A percentile compares a stretch with the other conserved stretches of the same genome.
Evolutionary conservation across 2,329 filamentous ascomycete genomes (phyloP).

Genomic region (Botryosphaeria dothidea): DNA sequence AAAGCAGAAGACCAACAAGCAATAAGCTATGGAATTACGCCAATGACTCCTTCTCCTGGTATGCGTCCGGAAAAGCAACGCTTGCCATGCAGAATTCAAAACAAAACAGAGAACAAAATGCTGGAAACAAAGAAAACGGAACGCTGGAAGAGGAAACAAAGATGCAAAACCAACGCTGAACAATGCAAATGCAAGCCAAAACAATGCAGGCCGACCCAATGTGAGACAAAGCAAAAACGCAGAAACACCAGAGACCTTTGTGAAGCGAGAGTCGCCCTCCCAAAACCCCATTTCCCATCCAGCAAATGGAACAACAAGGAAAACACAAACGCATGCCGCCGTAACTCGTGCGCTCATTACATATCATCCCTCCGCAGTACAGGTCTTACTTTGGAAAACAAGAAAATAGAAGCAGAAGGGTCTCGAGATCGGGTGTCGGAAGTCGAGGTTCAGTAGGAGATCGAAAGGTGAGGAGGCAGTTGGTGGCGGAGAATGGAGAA

Average conservation of each 20-base stretch:
- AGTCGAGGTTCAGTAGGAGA: neutral
- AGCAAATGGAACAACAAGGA: neutral
- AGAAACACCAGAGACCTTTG: constrained; percentile 2
- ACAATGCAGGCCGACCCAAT: neutral
- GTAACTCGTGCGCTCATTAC: constrained; percentile 18
- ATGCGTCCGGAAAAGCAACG: neutral
- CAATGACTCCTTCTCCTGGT: neutral
- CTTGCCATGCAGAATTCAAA: neutral
- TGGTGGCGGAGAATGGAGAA: neutral
- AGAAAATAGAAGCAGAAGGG: neutral
- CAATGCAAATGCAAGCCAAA: constrained; percentile 1
- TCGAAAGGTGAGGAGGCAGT: neutral
- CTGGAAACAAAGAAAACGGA: neutral
- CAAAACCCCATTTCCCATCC: neutral
- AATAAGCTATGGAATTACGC: constrained; percentile 5
- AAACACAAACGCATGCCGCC: constrained; percentile 10
- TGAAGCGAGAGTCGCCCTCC: neutral
- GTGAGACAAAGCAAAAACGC: neutral
- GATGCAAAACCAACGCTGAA: neutral
- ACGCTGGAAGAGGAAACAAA: neutral
- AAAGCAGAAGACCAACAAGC: neutral
- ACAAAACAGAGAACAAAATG: neutral
- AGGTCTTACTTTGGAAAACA: neutral
- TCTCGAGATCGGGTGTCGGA: neutral
- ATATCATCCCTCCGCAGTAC: constrained; percentile 8